These are phyloP conservation scores for Mycena chlorophos DNA, from an alignment of 768 basidiomycete genomes.

Conservation along the genomic window DNA sequence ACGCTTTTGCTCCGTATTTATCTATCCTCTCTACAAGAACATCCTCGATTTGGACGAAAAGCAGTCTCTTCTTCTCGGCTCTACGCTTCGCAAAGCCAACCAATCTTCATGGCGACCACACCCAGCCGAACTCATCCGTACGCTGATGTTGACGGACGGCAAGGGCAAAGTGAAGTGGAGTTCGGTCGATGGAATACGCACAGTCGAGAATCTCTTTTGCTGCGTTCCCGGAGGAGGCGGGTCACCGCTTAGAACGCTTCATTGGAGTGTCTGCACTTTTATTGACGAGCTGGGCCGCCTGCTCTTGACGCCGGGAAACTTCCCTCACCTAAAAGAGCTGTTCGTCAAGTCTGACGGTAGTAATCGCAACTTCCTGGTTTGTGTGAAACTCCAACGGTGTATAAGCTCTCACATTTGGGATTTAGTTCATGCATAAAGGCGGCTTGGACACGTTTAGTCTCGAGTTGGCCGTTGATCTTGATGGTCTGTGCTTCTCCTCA, in stretches of 20 bases:
- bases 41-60: not conserved
- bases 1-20: not conserved
- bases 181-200: not conserved
- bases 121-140: not conserved
- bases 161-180: not conserved
- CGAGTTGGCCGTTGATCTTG: not conserved
- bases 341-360: not conserved
- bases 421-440: not conserved
- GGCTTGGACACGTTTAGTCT: not conserved
- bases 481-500: not conserved
- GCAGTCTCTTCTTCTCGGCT: constrained; percentile 3
- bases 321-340: not conserved
- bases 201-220: not conserved
- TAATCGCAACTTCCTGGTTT: not conserved
- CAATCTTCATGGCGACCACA: not conserved
- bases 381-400: not conserved
- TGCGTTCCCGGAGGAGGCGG: not conserved
- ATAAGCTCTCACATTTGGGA: not conserved
- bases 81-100: not conserved
- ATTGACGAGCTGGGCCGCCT: not conserved
- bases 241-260: not conserved
- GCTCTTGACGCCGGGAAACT: not conserved
- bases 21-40: constrained; percentile 1
- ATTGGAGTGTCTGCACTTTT: not conserved
- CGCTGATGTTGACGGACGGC: not conserved